phyloP scores from a whole-genome alignment of 2,329 filamentous ascomycete species.

The Nigrograna mackinnonii region DNA sequence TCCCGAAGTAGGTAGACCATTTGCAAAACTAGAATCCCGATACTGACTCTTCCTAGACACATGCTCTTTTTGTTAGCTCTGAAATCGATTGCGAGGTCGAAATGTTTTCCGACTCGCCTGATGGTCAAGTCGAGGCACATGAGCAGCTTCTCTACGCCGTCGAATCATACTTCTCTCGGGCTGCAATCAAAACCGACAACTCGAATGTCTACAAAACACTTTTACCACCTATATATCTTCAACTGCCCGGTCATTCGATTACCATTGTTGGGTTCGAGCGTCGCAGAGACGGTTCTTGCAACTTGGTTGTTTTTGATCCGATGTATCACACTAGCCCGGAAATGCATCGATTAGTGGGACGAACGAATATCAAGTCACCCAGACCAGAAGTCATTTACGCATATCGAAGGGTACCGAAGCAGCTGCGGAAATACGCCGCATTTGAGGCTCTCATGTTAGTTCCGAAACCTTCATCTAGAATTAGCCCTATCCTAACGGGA shows the following conservation, averaged over 20 bases:
- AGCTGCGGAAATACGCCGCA: conserved; percentile 70
- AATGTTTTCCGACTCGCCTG: conserved; percentile 55
- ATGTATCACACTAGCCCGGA: conserved; percentile 72
- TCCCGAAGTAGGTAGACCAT: conserved; percentile 65
- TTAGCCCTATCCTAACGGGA: too few relatives aligned
- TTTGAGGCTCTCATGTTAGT: conserved; percentile 80
- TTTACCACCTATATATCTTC: conserved; percentile 85
- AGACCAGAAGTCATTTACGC: conserved; percentile 61
- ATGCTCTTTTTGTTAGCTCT: conserved; percentile 74
- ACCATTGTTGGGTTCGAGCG: conserved; percentile 86
- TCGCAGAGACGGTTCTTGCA: conserved; percentile 63
- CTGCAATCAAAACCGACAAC: conserved; percentile 49
- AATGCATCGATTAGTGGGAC: conserved; percentile 62
- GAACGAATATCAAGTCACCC: conserved; percentile 48
- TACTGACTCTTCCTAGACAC: conserved; percentile 60
- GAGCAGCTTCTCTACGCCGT: conserved; percentile 67
- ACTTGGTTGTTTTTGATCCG: conserved; percentile 86
- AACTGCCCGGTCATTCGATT: conserved; percentile 88
- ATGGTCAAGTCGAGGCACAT: conserved; percentile 50
- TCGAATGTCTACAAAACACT: conserved; percentile 70
- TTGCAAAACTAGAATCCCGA: not conserved
- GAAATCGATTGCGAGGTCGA: conserved; percentile 60
- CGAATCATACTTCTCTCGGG: conserved; percentile 72
- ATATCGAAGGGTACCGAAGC: conserved; percentile 72
- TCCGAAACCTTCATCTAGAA: not conserved